Evolutionary conservation across 2,329 filamentous ascomycete species (phyloP).

Genomic region (Microsporum audouinii): DNA sequence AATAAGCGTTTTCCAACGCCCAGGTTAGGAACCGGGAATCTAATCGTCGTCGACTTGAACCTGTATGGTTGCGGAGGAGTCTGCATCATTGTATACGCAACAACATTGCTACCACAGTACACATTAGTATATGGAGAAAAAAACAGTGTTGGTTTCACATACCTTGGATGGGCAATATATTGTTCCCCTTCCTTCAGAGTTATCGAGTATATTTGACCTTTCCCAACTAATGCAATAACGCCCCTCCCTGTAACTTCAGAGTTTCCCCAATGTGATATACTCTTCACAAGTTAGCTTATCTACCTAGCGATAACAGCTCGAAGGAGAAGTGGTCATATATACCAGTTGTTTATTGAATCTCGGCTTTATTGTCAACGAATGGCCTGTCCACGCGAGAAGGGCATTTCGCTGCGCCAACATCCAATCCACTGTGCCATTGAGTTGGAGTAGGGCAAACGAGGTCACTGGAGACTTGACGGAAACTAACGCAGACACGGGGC

Average conservation of each 20-base stretch:
- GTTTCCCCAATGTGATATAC: constrained; percentile 81
- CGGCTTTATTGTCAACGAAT: constrained; percentile 65
- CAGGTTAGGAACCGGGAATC: constrained; percentile 64
- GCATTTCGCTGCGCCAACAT: constrained; percentile 79
- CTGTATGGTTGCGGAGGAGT: constrained; percentile 72
- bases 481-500: constrained; percentile 76
- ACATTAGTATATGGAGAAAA: neutral
- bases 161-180: constrained; percentile 75
- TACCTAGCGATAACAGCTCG: neutral
- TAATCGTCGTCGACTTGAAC: constrained; percentile 63
- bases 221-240: constrained; percentile 69
- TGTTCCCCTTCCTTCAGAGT: constrained; percentile 71
- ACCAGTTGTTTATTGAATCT: constrained; percentile 62
- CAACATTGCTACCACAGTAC: constrained; percentile 55
- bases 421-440: constrained; percentile 94
- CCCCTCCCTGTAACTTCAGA: constrained; percentile 81
- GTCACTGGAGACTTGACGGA: constrained; percentile 77
- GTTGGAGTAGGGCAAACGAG: constrained; percentile 73
- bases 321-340: constrained; percentile 4
- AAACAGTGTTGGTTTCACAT: constrained; percentile 13
- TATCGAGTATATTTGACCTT: constrained; percentile 81
- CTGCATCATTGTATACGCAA: constrained; percentile 73
- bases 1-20: constrained; percentile 54
- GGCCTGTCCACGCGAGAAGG: constrained; percentile 91
- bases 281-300: constrained; percentile 36